A percentile compares a stretch with the other conserved stretches of the same genome.
Conservation (phyloP, 495 filamentous ascomycete species). For the Podospora didyma region DNA sequence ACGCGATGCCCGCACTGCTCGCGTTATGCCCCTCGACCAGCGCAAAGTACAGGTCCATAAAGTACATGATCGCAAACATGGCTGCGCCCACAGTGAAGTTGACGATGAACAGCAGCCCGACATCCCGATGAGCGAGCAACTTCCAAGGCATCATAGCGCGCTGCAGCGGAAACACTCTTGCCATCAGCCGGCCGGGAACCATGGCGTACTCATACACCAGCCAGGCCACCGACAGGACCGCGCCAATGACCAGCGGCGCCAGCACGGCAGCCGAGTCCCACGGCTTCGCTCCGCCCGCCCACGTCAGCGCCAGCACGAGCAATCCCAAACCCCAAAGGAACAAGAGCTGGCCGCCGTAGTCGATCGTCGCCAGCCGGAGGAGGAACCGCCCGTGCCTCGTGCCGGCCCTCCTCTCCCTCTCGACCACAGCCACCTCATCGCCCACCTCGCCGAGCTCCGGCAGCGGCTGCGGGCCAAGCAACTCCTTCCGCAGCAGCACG, state of each 20-base stretch:
- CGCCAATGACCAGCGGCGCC: constrained; percentile 48
- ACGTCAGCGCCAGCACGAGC: constrained; percentile 54
- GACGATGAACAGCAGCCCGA: constrained; percentile 48
- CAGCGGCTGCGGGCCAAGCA: constrained; percentile 35
- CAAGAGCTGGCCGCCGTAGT: constrained; percentile 51
- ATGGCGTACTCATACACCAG: constrained; percentile 54
- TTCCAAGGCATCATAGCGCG: constrained; percentile 55
- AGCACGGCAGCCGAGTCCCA: constrained; percentile 50
- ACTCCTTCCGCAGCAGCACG: constrained; percentile 35
- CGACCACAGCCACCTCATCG: background rate
- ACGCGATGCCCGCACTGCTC: constrained; percentile 44
- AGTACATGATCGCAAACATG: constrained; percentile 54
- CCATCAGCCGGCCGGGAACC: constrained; percentile 39
- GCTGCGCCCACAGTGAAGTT: constrained; percentile 51
- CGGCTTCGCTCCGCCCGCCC: constrained; percentile 53
- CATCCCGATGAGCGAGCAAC: constrained; percentile 47
- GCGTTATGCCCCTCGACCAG: constrained; percentile 45
- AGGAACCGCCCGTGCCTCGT: constrained; percentile 20
- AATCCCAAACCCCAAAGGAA: constrained; percentile 58
- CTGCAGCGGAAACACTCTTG: constrained; percentile 42
- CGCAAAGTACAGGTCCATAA: constrained; percentile 56
- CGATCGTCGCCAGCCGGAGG: constrained; percentile 46
- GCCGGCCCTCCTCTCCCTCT: background rate
- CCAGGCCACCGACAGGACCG: constrained; percentile 42
- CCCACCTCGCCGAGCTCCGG: constrained; percentile 18